phyloP scores from a whole-genome alignment of 176 grass and related monocot genomes.

The Cenchrus americanus region DNA sequence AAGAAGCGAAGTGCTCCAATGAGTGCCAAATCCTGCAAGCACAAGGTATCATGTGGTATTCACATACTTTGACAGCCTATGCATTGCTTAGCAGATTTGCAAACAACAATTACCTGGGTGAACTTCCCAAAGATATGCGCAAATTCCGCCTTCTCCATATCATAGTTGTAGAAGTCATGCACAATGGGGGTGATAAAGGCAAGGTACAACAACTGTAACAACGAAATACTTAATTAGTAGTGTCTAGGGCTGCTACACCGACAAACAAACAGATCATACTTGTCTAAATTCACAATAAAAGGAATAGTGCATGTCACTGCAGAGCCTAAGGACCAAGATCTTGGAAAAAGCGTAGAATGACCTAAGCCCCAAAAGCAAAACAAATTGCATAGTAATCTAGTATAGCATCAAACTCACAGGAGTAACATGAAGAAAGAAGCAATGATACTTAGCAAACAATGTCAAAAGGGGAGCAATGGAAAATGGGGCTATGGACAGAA shows the following conservation, averaged over 20 bases:
- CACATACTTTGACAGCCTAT: not conserved
- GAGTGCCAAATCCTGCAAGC: slow-evolving; percentile 59
- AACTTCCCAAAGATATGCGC: slow-evolving; percentile 75
- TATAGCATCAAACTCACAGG: not conserved
- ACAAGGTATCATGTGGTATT: not conserved
- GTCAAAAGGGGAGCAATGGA: not conserved
- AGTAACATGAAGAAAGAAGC: not conserved
- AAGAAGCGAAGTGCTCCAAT: slow-evolving; percentile 70
- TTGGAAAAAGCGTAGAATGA: not conserved
- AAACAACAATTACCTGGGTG: slow-evolving; percentile 49
- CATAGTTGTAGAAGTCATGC: slow-evolving; percentile 84
- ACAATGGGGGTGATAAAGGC: slow-evolving; percentile 65
- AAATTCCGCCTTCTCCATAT: slow-evolving; percentile 74
- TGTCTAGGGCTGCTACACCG: not conserved
- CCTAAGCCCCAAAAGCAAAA: not conserved
- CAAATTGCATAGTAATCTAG: not conserved
- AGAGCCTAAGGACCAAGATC: not conserved
- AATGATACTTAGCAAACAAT: not conserved
- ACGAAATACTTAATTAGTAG: slow-evolving; percentile 2
- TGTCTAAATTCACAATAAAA: slow-evolving; percentile 11
- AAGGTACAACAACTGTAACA: slow-evolving; percentile 57
- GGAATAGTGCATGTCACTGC: not conserved
- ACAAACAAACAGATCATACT: not conserved
- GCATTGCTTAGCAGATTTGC: not conserved
- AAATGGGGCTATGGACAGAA: not conserved